phyloP scores from a whole-genome alignment of 306 rosid species.

The Erythrophleum fordii region DNA sequence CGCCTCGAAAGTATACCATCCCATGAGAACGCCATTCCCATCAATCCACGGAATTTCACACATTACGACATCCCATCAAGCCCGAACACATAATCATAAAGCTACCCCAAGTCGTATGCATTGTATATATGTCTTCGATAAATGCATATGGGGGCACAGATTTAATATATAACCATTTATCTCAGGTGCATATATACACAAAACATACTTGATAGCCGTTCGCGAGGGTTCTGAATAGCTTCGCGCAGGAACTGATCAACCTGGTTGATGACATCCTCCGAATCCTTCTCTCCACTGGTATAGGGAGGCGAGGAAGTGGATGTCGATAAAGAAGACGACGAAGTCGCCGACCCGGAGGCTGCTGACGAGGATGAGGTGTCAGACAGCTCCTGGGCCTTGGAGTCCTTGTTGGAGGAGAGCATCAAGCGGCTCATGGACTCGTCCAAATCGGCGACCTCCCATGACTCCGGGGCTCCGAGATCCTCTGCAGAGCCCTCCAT shows the following conservation, averaged over 20 bases:
- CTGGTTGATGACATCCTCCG: slow-evolving; percentile 67
- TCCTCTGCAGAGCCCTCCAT: slow-evolving; percentile 97
- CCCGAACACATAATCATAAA: neutral
- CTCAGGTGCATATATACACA: neutral
- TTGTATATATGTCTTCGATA: neutral
- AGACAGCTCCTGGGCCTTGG: slow-evolving; percentile 35
- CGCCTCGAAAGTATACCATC: neutral
- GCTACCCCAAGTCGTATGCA: neutral
- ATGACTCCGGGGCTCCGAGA: slow-evolving; percentile 93
- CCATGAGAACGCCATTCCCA: neutral
- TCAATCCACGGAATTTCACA: neutral
- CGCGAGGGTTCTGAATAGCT: slow-evolving; percentile 95
- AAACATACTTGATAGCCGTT: slow-evolving; percentile 81
- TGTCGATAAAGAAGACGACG: slow-evolving; percentile 38
- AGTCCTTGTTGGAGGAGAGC: slow-evolving; percentile 62
- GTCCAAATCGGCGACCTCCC: slow-evolving; percentile 94
- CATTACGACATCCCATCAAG: neutral
- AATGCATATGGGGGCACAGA: neutral
- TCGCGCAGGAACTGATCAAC: slow-evolving; percentile 94
- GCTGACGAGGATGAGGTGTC: slow-evolving; percentile 35
- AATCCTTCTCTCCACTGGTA: slow-evolving; percentile 41
- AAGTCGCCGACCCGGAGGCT: neutral
- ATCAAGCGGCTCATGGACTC: slow-evolving; percentile 79
- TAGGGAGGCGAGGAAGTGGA: slow-evolving; percentile 36
- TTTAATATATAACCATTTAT: neutral